A percentile compares a stretch with the other conserved stretches of the same genome.
Evolutionary conservation across 2,329 filamentous ascomycete species (phyloP).

Genomic region (Cucurbitaria berberidis): DNA sequence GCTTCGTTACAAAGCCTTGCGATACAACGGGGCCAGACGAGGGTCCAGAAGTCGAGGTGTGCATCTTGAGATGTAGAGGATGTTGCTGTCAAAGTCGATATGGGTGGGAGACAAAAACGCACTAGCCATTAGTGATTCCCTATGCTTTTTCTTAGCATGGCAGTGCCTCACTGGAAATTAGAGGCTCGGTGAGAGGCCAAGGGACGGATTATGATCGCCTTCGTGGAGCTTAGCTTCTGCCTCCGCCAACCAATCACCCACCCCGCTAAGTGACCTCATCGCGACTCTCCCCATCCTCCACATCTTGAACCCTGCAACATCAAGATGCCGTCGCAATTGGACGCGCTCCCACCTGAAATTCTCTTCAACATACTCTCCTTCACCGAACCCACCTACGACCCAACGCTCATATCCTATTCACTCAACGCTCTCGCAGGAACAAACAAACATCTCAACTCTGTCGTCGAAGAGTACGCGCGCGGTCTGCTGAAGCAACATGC

Average conservation of each 20-base stretch:
- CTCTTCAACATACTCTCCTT: slow-evolving; percentile 38
- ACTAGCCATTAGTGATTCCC: too few relatives aligned
- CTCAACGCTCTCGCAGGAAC: slow-evolving; percentile 34
- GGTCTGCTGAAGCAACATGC: slow-evolving; percentile 31
- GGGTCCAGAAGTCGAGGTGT: background rate
- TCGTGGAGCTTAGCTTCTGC: background rate
- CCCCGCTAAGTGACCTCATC: background rate
- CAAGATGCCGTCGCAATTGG: slow-evolving; percentile 9
- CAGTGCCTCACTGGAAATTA: too few relatives aligned
- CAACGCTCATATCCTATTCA: slow-evolving; percentile 11
- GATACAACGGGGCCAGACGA: background rate
- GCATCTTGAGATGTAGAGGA: too few relatives aligned
- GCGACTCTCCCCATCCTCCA: background rate
- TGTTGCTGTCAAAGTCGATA: too few relatives aligned
- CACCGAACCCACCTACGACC: slow-evolving; percentile 14
- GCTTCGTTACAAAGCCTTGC: background rate
- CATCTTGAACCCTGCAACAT: background rate
- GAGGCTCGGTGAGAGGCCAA: too few relatives aligned
- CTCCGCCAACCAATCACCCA: background rate
- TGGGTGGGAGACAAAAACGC: too few relatives aligned
- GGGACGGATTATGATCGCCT: too few relatives aligned
- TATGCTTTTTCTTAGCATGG: too few relatives aligned
- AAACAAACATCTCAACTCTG: slow-evolving; percentile 27
- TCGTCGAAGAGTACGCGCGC: slow-evolving; percentile 41
- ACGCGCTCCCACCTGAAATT: slow-evolving; percentile 35